These are phyloP conservation scores for Fusarium tricinctum DNA, from an alignment of 2,329 filamentous ascomycete species.

Conservation along the genomic window DNA sequence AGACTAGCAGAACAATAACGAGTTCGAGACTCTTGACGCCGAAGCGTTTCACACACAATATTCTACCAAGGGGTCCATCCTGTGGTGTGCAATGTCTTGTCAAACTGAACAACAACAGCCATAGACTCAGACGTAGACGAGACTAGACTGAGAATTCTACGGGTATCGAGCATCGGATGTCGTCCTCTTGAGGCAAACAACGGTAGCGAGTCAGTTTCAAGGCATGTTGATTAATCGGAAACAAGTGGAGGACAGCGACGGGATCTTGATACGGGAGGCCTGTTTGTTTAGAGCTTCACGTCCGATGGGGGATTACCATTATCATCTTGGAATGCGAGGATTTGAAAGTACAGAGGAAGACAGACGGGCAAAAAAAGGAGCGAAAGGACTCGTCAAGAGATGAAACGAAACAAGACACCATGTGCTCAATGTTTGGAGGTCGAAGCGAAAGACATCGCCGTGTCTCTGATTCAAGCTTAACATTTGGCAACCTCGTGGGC, in stretches of 20 bases:
- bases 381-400: background rate
- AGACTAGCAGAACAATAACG: slow-evolving; percentile 6
- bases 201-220: slow-evolving; percentile 27
- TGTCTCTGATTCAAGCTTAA: slow-evolving; percentile 40
- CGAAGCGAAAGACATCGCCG: slow-evolving; percentile 39
- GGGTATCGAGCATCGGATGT: slow-evolving; percentile 15
- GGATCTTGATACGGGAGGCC: slow-evolving; percentile 22
- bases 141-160: slow-evolving; percentile 5
- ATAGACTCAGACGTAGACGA: slow-evolving; percentile 4
- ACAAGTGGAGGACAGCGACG: slow-evolving; percentile 32
- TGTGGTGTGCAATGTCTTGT: slow-evolving; percentile 43
- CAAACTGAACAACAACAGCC: slow-evolving; percentile 17
- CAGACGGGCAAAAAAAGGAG: background rate
- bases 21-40: slow-evolving; percentile 20
- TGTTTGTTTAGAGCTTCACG: slow-evolving; percentile 23
- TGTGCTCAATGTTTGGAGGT: slow-evolving; percentile 21
- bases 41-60: slow-evolving; percentile 27
- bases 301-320: background rate
- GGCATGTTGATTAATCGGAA: slow-evolving; percentile 19
- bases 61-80: slow-evolving; percentile 8
- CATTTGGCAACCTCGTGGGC: slow-evolving; percentile 7
- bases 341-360: background rate
- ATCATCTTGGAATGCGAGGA: background rate
- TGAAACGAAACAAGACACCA: slow-evolving; percentile 28
- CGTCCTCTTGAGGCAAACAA: slow-evolving; percentile 11